Percentiles rank a stretch among this genome's conserved stretches.
These are phyloP conservation scores for Ogataea pini DNA, from an alignment of 805 yeast genomes.

Conservation along the genomic window DNA sequence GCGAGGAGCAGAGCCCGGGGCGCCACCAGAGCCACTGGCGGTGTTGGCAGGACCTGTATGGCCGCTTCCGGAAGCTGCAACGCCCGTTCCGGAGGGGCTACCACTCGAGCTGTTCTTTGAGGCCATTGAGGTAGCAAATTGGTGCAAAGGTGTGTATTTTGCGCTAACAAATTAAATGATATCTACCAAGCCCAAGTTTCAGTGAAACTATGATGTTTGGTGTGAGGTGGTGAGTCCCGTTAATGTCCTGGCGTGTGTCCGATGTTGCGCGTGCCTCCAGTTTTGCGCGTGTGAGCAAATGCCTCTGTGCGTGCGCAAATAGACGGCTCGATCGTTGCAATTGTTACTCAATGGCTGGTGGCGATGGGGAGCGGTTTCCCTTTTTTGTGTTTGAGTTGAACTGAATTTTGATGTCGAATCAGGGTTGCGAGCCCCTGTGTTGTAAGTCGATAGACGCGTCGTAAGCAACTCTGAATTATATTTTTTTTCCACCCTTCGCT, in stretches of 20 bases:
- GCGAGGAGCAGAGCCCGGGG: conserved; percentile 3
- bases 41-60: not conserved
- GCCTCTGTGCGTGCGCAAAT: not conserved
- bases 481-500: not conserved
- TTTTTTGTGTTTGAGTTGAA: not conserved
- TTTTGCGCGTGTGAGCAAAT: not conserved
- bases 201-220: not conserved
- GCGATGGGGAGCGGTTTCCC: not conserved
- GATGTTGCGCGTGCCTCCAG: not conserved
- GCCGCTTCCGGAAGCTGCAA: not conserved
- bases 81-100: not conserved
- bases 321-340: not conserved
- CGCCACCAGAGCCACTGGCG: not conserved
- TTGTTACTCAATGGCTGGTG: not conserved
- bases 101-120: conserved; percentile 1
- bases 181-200: not conserved
- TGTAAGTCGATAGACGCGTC: not conserved
- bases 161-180: not conserved
- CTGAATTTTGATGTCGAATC: not conserved
- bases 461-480: not conserved
- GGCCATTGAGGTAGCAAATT: not conserved
- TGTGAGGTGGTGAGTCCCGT: not conserved
- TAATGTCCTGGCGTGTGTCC: not conserved
- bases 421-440: not conserved
- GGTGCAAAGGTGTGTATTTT: conserved; percentile 1